These are phyloP conservation scores for Penicillium silybi DNA, from an alignment of 495 filamentous ascomycete species.

Conservation along the genomic window DNA sequence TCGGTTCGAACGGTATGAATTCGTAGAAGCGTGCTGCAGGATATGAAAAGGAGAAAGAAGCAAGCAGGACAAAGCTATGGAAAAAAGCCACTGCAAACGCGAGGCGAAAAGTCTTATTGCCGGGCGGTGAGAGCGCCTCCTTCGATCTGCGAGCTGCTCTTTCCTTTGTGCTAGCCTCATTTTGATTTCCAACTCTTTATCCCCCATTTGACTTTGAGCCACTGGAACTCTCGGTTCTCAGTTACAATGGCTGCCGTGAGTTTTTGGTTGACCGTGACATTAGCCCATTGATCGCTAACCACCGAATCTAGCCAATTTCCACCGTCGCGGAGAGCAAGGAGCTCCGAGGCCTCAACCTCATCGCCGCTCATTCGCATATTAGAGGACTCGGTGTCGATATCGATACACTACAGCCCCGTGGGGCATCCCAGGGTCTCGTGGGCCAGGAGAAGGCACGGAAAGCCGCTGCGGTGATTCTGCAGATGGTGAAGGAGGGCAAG, in stretches of 20 bases:
- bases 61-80: background rate
- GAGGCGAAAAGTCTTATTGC: conserved; percentile 3
- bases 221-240: background rate
- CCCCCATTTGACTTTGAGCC: background rate
- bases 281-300: conserved; percentile 2
- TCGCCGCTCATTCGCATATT: conserved; percentile 98
- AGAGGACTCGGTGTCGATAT: conserved; percentile 89
- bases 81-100: background rate
- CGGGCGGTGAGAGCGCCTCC: conserved; percentile 10
- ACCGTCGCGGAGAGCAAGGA: conserved; percentile 93
- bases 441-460: conserved; percentile 96
- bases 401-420: conserved; percentile 82
- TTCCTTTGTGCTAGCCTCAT: conserved; percentile 12
- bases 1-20: background rate
- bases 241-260: conserved; percentile 42
- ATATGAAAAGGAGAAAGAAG: background rate
- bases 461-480: conserved; percentile 88
- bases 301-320: conserved; percentile 64
- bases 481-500: conserved; percentile 98
- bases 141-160: conserved; percentile 14
- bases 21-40: background rate
- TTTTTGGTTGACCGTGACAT: background rate
- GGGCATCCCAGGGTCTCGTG: conserved; percentile 90
- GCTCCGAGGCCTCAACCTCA: conserved; percentile 89
- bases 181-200: conserved; percentile 2